phyloP scores from a whole-genome alignment of 2,329 filamentous ascomycete species.

The Sclerotinia borealis region DNA sequence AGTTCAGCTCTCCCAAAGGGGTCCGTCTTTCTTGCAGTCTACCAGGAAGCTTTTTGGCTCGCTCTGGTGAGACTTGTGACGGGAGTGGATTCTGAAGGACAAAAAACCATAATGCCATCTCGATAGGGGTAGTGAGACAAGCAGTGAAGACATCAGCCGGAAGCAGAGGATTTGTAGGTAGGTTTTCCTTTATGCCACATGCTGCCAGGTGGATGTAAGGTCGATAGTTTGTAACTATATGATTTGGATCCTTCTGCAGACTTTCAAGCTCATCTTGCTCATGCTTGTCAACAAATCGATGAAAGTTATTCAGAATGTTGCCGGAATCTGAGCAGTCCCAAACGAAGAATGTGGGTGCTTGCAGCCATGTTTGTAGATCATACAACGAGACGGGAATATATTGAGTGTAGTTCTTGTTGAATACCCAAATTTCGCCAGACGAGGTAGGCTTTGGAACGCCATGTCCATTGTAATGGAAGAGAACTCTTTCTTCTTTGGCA shows the following conservation, averaged over 20 bases:
- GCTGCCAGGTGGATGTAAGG: constrained; percentile 86
- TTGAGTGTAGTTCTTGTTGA: constrained; percentile 97
- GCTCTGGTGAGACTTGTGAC: constrained; percentile 64
- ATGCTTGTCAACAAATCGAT: constrained; percentile 91
- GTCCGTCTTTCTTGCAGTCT: constrained; percentile 88
- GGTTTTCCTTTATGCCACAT: constrained; percentile 81
- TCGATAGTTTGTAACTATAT: constrained; percentile 66
- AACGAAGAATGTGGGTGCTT: constrained; percentile 91
- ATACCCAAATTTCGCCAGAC: constrained; percentile 98
- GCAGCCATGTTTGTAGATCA: constrained; percentile 91
- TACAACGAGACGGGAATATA: constrained; percentile 97
- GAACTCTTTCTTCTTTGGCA: constrained; percentile 88
- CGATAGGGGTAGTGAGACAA: constrained; percentile 92
- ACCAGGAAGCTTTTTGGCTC: constrained; percentile 84
- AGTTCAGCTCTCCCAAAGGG: constrained; percentile 91
- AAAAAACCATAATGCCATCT: constrained; percentile 95
- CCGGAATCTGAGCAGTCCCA: constrained; percentile 97
- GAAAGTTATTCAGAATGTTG: constrained; percentile 92
- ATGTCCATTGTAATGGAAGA: constrained; percentile 99
- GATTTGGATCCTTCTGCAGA: constrained; percentile 70
- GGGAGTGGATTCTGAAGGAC: constrained; percentile 74
- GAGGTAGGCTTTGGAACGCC: constrained; percentile 92
- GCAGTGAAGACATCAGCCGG: constrained; percentile 95
- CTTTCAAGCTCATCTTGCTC: constrained; percentile 80
- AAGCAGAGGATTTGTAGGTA: constrained; percentile 88